Evolutionary conservation across 2,329 filamentous ascomycete species (phyloP), one percentile per base, ranked within the genome.

Genomic region (Knoxdaviesia proteae): DNA sequence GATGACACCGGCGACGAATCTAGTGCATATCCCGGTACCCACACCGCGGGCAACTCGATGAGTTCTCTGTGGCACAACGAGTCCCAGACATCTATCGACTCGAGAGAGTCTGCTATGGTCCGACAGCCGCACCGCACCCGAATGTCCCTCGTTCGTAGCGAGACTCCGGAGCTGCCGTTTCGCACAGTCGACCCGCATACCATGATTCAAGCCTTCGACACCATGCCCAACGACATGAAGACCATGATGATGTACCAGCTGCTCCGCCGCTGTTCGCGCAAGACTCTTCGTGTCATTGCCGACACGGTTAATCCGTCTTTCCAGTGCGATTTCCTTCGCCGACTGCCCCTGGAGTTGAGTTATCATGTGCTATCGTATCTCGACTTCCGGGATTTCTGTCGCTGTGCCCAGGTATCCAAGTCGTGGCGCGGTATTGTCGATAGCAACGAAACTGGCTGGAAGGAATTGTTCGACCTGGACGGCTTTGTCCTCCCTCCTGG

Each of bases 201-300:
- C 10, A 83, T 98, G 68, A 63, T 98, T 10, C 82, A 94, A 51
- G 77, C 78, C 3, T 98, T 96, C 52, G 88, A 96, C 56, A 73
- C 80, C 6, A 81, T 98, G 69, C 86, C 88, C 2, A 75, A 82
- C 38, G 80, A 90, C 52, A 77, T 98, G 71, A 90, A 98, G 61
- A 82, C 81, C 0, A 93, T 93, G 55, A 79, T 98, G 61, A 93
- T 98, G 77, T 96, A 92, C 56, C 88, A 98, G 55, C 75, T 98
- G 44, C 69, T 98, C 31, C 79, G 84, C 44, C 73, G 90, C 39
- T 96, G 87, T 54, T 75, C 84, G 5, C 81, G 92, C 50, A 80
- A 84, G 37, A 94, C 87, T 0, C 67, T 98, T 5, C 84, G 90
- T 53, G 78, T 93, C 43, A 79, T 98, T 44, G 86, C 88, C 34